Base-by-base conservation (phyloP, 495 filamentous ascomycete genomes). In the Astrothelium subdiscretum region DNA sequence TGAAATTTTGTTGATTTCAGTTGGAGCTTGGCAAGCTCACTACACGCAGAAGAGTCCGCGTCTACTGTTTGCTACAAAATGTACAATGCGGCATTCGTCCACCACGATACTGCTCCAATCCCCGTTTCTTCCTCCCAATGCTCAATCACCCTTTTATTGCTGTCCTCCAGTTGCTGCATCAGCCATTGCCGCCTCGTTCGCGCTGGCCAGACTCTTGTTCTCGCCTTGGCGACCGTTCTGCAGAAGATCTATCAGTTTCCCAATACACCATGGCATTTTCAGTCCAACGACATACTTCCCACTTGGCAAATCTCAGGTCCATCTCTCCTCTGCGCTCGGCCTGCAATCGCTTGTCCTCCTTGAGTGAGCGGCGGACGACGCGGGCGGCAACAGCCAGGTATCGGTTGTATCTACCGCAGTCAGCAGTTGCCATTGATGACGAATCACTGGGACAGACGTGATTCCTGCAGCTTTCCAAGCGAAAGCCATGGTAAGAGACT, bases 201-300 rank as follows among this genome's bases (percentile, higher is more conserved):
- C 90, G 32, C 83, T 76, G 63, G 82, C 85, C 61, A 97, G 74
- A 70, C 78, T 84, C 79, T 87, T 88, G 72, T 80, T 74, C 27
- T 96, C 92, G 76, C 91, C 87, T 80, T 95, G 91, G 83, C 97
- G 97, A 80, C 94, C 95, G 79, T 89, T 88, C 94, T 98, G 73
- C 76, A 64, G 62, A 62, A 67, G 57, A 59, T 62, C 11, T 63
- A 54, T 67, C 61, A 61, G 42, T 58, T 15, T 54, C 6, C 58
- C 59, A 58, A 31, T 60, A 20, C 20, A 31, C 65, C 26, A 44
- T 58, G 29, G 22, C 58, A 18, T 54, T 27, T 40, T 60, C 6
- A 20, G 51, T 60, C 6, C 48, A 3, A 32, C 4, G 29, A 26
- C 31, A 84, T 73, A 99, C 94, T 84, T 89, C 81, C 94, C 94